phyloP scores from a whole-genome alignment of 352 stramenopile species.

The Phytophthora idaei region DNA sequence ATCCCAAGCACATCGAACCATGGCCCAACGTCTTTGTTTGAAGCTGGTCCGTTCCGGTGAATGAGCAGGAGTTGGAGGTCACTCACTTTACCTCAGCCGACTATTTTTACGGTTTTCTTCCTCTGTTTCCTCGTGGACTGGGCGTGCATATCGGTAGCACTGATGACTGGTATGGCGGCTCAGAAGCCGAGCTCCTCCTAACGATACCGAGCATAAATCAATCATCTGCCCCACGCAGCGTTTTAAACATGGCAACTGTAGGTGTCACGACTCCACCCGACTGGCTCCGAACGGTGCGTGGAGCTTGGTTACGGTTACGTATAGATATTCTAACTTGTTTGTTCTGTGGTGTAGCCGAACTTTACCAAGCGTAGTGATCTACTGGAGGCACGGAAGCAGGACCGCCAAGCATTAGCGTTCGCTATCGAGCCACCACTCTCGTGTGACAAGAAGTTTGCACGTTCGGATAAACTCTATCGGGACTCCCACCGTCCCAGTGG shows the following conservation, averaged over 20 bases:
- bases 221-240: not conserved
- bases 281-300: constrained; percentile 51
- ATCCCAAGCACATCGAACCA: too few species aligned
- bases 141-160: constrained; percentile 6
- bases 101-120: constrained; percentile 26
- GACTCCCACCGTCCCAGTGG: constrained; percentile 58
- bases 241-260: constrained; percentile 31
- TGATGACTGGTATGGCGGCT: not conserved
- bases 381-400: constrained; percentile 45
- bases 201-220: not conserved
- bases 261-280: constrained; percentile 59
- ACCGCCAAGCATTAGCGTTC: constrained; percentile 47
- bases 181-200: not conserved
- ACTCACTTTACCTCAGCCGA: too few species aligned
- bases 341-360: constrained; percentile 35
- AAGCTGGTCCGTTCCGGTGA: too few species aligned
- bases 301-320: not conserved
- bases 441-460: constrained; percentile 46
- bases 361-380: constrained; percentile 55
- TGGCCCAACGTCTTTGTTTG: too few species aligned
- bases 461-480: constrained; percentile 51
- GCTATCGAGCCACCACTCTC: constrained; percentile 31
- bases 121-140: constrained; percentile 20
- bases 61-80: too few species aligned
- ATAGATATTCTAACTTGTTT: constrained; percentile 5